Evolutionary conservation across 106 monocot species (phyloP).

Genomic region (Dendrobium officinale): DNA sequence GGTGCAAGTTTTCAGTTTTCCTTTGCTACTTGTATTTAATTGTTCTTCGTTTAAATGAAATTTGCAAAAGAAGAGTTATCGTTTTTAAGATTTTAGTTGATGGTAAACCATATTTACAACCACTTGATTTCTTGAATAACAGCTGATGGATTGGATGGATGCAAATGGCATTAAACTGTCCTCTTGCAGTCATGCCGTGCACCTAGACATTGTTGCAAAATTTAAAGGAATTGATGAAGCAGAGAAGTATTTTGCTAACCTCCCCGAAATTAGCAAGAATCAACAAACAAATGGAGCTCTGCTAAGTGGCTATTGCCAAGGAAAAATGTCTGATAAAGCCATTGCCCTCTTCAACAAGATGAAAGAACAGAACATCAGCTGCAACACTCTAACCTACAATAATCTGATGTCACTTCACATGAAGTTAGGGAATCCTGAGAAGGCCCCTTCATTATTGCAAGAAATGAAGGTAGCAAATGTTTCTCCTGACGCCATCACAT

Average conservation of each 20-base stretch:
- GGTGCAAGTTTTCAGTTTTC: not conserved
- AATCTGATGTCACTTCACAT: slow-evolving; percentile 31
- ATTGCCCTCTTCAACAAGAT: slow-evolving; percentile 29
- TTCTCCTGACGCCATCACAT: slow-evolving; percentile 22
- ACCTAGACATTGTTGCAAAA: slow-evolving; percentile 28
- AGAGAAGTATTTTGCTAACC: slow-evolving; percentile 25
- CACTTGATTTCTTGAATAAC: not conserved
- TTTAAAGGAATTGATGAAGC: slow-evolving; percentile 18
- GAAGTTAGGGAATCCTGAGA: slow-evolving; percentile 35
- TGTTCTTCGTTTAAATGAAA: not conserved
- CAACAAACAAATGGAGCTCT: slow-evolving; percentile 27
- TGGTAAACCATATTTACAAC: not conserved
- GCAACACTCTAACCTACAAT: slow-evolving; percentile 31
- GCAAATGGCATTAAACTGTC: slow-evolving; percentile 11
- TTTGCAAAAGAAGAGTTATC: not conserved
- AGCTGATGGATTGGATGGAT: slow-evolving; percentile 38
- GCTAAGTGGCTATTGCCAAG: slow-evolving; percentile 20
- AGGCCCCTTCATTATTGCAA: slow-evolving; percentile 15
- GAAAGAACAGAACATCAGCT: slow-evolving; percentile 26
- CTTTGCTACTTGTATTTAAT: not conserved
- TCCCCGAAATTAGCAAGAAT: slow-evolving; percentile 12
- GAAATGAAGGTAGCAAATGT: slow-evolving; percentile 38
- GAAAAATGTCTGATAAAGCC: slow-evolving; percentile 22
- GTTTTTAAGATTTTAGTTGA: not conserved
- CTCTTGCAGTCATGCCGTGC: slow-evolving; percentile 15